Evolutionary conservation across 2,329 filamentous ascomycete genomes (phyloP).

Genomic region (Phoma sp.): DNA sequence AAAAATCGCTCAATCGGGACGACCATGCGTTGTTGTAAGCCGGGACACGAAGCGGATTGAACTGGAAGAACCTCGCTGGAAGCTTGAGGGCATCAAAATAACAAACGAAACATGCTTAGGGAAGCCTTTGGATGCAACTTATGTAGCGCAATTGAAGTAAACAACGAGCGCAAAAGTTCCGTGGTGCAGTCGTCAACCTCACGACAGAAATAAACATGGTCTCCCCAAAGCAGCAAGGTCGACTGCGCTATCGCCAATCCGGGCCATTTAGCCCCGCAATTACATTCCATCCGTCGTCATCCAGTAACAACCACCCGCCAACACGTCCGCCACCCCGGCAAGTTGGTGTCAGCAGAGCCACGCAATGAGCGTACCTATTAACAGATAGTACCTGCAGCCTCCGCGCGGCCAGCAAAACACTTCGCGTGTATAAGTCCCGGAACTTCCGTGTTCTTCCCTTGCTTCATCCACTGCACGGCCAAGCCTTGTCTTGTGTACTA

Average conservation of each 20-base stretch:
- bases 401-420: slow-evolving; percentile 15
- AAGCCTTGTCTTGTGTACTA: slow-evolving; percentile 14
- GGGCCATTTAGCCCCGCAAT: slow-evolving; percentile 4
- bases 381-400: slow-evolving; percentile 16
- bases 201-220: slow-evolving; percentile 11
- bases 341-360: slow-evolving; percentile 19
- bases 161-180: slow-evolving; percentile 9
- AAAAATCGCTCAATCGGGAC: slow-evolving; percentile 13
- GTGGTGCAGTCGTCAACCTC: slow-evolving; percentile 11
- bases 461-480: slow-evolving; percentile 8
- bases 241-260: slow-evolving; percentile 3
- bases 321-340: slow-evolving; percentile 14
- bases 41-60: background rate
- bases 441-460: slow-evolving; percentile 10
- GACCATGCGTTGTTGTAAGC: slow-evolving; percentile 1
- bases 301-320: slow-evolving; percentile 13
- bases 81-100: background rate
- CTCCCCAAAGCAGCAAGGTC: slow-evolving; percentile 1
- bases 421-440: slow-evolving; percentile 13
- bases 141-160: background rate
- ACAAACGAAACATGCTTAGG: background rate
- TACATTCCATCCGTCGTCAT: slow-evolving; percentile 10
- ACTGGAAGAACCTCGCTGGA: background rate
- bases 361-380: slow-evolving; percentile 11
- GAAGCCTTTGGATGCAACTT: background rate